Percentiles rank a stretch among this genome's conserved stretches.
phyloP scores from a whole-genome alignment of 2,329 filamentous ascomycete genomes.

The Botryotinia narcissicola region DNA sequence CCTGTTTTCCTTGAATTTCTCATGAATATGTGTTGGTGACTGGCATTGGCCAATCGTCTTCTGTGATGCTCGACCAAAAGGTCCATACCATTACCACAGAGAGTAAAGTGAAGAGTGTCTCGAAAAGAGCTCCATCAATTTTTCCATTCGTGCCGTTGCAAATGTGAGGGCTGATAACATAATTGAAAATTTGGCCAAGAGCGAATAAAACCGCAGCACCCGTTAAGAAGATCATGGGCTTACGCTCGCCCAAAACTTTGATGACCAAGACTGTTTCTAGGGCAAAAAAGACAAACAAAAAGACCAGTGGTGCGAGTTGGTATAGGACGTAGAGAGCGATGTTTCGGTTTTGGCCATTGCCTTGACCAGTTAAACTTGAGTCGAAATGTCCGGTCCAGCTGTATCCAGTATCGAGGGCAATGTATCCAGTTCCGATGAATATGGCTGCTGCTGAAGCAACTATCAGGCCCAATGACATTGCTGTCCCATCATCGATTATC shows the following conservation, averaged over 20 bases:
- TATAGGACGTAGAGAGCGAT: conserved; percentile 94
- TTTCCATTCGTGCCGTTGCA: conserved; percentile 79
- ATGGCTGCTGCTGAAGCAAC: conserved; percentile 66
- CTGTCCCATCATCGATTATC: conserved; percentile 87
- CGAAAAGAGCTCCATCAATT: conserved; percentile 90
- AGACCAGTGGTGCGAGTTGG: conserved; percentile 82
- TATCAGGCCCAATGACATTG: conserved; percentile 75
- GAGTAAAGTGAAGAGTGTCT: conserved; percentile 87
- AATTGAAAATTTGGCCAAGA: conserved; percentile 93
- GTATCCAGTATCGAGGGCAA: conserved; percentile 90
- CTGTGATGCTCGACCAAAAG: conserved; percentile 99
- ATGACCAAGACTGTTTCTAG: conserved; percentile 83
- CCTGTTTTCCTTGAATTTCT: conserved; percentile 24
- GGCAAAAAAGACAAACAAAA: conserved; percentile 82
- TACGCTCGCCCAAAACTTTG: conserved; percentile 78
- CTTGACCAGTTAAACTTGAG: conserved; percentile 50
- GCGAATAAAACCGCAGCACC: conserved; percentile 79
- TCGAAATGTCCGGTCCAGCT: conserved; percentile 79
- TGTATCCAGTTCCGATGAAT: conserved; percentile 90
- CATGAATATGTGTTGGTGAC: conserved; percentile 37
- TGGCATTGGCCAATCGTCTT: conserved; percentile 88
- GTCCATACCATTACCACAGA: conserved; percentile 82
- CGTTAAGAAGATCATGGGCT: conserved; percentile 87
- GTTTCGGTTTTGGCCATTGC: conserved; percentile 53
- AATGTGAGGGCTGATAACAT: conserved; percentile 86